Evolutionary conservation across 495 filamentous ascomycete genomes (phyloP).

Genomic region (Trypethelium eluteriae): DNA sequence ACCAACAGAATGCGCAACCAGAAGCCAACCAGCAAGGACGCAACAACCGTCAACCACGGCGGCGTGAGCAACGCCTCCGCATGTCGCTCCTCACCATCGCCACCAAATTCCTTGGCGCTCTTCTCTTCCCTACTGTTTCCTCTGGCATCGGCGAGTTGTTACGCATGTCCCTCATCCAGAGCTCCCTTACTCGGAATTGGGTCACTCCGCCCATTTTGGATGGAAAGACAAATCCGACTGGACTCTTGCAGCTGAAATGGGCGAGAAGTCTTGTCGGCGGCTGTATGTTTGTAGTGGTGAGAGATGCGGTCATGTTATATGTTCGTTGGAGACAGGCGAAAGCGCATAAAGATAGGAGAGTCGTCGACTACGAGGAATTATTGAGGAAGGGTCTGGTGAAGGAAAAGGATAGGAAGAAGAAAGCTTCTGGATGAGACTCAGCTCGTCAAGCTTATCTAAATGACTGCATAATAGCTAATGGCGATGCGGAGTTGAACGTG

Average conservation of each 20-base stretch:
- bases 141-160: constrained; percentile 62
- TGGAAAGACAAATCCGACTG: constrained; percentile 32
- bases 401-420: not conserved
- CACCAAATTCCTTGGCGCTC: constrained; percentile 53
- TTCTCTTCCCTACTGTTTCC: constrained; percentile 56
- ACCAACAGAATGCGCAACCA: not conserved
- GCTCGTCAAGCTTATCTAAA: not conserved
- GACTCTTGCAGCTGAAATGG: constrained; percentile 67
- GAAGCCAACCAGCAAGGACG: constrained; percentile 19
- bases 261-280: constrained; percentile 73
- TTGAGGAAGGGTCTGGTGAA: constrained; percentile 3
- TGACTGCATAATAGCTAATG: not conserved
- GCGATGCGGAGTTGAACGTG: not conserved
- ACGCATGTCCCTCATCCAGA: constrained; percentile 50
- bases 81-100: constrained; percentile 47
- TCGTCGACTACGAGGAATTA: constrained; percentile 53
- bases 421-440: not conserved
- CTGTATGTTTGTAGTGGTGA: constrained; percentile 69
- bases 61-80: constrained; percentile 34
- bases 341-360: constrained; percentile 55
- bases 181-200: constrained; percentile 57
- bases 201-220: constrained; percentile 38
- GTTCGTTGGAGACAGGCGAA: constrained; percentile 65
- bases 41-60: constrained; percentile 23
- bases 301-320: constrained; percentile 68